Percentiles rank a stretch among this genome's conserved stretches.
phyloP scores from a whole-genome alignment of 805 yeast species.

The Candida incommunis region DNA sequence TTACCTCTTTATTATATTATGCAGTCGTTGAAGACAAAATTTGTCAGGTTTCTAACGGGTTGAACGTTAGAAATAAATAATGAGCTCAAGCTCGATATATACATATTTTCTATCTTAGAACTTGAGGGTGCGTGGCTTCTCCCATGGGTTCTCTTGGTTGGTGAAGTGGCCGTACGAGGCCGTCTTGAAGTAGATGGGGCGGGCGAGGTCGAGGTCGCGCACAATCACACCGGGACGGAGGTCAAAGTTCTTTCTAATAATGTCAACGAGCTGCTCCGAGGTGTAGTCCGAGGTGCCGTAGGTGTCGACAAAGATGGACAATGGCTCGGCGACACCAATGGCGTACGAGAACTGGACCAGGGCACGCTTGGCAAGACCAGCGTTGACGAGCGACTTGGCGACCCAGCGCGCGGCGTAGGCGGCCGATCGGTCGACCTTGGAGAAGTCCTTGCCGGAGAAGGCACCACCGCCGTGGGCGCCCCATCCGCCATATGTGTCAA shows the following conservation, averaged over 20 bases:
- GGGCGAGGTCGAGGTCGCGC: conserved; percentile 89
- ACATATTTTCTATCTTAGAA: conserved; percentile 15
- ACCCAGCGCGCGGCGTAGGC: conserved; percentile 99
- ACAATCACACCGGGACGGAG: conserved; percentile 99
- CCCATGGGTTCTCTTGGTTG: conserved; percentile 98
- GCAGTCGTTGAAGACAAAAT: conserved; percentile 1
- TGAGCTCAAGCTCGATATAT: not conserved
- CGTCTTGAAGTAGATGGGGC: conserved; percentile 98
- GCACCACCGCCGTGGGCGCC: conserved; percentile 99
- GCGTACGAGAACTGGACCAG: conserved; percentile 98
- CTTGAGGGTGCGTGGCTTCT: conserved; percentile 57
- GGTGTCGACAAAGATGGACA: conserved; percentile 92
- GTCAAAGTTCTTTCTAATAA: conserved; percentile 90
- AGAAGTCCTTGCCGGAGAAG: conserved; percentile 98
- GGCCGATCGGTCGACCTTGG: conserved; percentile 99
- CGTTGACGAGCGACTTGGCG: conserved; percentile 92
- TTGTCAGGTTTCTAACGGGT: conserved; percentile 1
- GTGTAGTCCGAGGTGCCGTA: conserved; percentile 93
- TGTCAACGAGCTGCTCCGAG: conserved; percentile 79
- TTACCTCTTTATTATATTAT: not conserved
- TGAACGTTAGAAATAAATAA: conserved; percentile 3
- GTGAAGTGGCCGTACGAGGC: conserved; percentile 99
- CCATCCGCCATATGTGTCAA: conserved; percentile 99
- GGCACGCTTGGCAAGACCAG: conserved; percentile 93
- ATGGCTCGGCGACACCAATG: conserved; percentile 99